A percentile compares a stretch with the other conserved stretches of the same genome.
Conservation (phyloP, 2,329 filamentous ascomycete genomes). For the Colletotrichum agaves region DNA sequence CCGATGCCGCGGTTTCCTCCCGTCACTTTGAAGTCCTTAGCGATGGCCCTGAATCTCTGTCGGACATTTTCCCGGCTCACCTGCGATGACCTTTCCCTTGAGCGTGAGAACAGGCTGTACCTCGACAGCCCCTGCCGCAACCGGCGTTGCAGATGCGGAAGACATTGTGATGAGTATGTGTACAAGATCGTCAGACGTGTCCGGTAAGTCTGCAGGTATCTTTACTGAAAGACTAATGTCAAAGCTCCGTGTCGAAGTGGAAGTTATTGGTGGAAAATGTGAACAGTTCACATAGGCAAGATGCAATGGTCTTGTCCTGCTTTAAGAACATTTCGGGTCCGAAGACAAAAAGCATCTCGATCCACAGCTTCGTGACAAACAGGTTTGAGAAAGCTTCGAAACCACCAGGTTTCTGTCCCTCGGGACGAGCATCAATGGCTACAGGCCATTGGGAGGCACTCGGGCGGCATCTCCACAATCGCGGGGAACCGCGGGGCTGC, state of each 20-base stretch:
- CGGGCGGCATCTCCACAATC: not conserved
- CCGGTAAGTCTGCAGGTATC: too few species aligned
- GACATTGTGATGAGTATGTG: not conserved
- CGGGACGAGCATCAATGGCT: slow-evolving; percentile 16
- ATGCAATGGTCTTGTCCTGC: not conserved
- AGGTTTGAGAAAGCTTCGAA: not conserved
- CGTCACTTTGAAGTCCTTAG: slow-evolving; percentile 44
- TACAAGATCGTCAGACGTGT: too few species aligned
- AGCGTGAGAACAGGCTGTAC: slow-evolving; percentile 42
- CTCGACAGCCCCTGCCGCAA: not conserved
- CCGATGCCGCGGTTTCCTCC: slow-evolving; percentile 58
- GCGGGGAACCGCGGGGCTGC: slow-evolving; percentile 12
- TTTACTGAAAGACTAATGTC: too few species aligned
- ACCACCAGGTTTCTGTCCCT: not conserved
- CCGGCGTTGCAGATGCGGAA: not conserved
- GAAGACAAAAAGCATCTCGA: not conserved
- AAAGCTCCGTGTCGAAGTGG: too few species aligned
- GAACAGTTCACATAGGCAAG: too few species aligned
- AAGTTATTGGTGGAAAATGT: too few species aligned
- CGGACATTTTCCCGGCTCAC: slow-evolving; percentile 38
- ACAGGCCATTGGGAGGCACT: not conserved
- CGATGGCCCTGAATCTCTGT: too few species aligned
- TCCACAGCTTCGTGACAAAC: slow-evolving; percentile 9
- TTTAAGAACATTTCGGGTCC: not conserved
- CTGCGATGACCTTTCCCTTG: slow-evolving; percentile 51